A percentile compares a stretch with the other conserved stretches of the same genome.
Evolutionary conservation across 305 asterid genomes (phyloP).

Genomic region (Rubia occidens): DNA sequence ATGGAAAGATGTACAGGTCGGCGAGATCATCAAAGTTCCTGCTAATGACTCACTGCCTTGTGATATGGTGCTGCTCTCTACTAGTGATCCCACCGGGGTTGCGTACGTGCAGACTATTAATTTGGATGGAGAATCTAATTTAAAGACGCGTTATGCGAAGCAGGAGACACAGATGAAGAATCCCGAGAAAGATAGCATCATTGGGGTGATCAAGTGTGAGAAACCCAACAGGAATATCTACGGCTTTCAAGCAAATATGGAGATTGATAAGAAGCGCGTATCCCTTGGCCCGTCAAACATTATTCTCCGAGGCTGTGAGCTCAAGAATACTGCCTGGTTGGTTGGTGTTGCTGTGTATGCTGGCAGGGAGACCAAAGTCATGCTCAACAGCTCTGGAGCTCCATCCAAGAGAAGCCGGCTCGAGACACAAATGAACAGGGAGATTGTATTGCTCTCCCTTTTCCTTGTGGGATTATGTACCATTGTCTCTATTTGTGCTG

Average conservation of each 20-base stretch:
- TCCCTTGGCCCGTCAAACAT: conserved; percentile 96
- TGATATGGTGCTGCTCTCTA: conserved; percentile 87
- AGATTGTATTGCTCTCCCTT: conserved; percentile 67
- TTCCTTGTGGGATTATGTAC: conserved; percentile 59
- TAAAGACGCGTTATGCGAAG: conserved; percentile 92
- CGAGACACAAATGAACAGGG: conserved; percentile 79
- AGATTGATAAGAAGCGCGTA: conserved; percentile 66
- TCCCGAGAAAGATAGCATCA: conserved; percentile 33
- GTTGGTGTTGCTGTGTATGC: conserved; percentile 82
- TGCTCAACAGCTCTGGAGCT: conserved; percentile 98
- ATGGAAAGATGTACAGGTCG: conserved; percentile 80
- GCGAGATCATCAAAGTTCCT: conserved; percentile 65
- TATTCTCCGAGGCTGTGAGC: conserved; percentile 85
- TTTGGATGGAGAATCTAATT: conserved; percentile 93
- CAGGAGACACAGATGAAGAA: conserved; percentile 76
- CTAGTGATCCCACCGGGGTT: conserved; percentile 89
- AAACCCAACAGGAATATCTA: conserved; percentile 91
- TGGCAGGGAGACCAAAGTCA: conserved; percentile 89
- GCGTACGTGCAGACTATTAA: conserved; percentile 84
- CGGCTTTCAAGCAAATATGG: conserved; percentile 85
- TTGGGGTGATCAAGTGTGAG: conserved; percentile 87
- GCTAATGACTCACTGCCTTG: conserved; percentile 79
- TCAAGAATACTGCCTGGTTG: conserved; percentile 89
- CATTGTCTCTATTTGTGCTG: conserved; percentile 57
- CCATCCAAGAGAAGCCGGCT: conserved; percentile 92